Base-by-base conservation (phyloP, 2,329 filamentous ascomycete species). In the Elsinoe perseae region DNA sequence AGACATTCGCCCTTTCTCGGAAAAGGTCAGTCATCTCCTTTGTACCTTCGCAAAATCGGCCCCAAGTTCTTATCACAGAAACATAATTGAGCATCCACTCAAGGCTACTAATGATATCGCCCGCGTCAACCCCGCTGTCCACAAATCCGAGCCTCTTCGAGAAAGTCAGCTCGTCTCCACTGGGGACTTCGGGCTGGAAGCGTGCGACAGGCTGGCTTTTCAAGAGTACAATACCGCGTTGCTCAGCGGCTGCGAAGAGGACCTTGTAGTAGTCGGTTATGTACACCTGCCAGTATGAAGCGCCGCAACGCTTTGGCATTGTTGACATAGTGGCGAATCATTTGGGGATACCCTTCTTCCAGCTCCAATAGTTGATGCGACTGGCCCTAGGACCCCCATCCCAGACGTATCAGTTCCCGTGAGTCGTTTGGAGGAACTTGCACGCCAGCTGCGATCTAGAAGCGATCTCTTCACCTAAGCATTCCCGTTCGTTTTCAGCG, bases 401-500 rank as follows among this genome's bases (percentile, higher is more conserved):
- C 43, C 7, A 14, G 20, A 16, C 43, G n/a, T 48, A 48, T 48
- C 25, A 48, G 23, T 23, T 48, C 43, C n/a, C 43, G 18, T 5
- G 43, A 23, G 5, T 7, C n/a, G 23, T 48, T 48, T 23, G 43
- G 43, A 7, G 43, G 43, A n/a, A 48, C 43, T n/a, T 48, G 43
- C n/a, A 75, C 63, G 38, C 73, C 82, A 21, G 43, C 43, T 14
- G 8, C 43, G 20, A 48, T 48, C 27, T 2, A 12, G n/a, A n/a
- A n/a, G n/a, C n/a, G n/a, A 32, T 32, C 14, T 32, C 7, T 32
- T 32, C 30, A 7, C n/a, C 16, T 6, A 38, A 14, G 34, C 34
- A 5, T 38, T 38, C 34, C 34, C 34, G 14, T 38, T 38, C 34
- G 34, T 38, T 4, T 38, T 38, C 14, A 14, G 34, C 34, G 34